Conservation (phyloP, 106 monocot genomes). For the Apostasia ramifera region DNA sequence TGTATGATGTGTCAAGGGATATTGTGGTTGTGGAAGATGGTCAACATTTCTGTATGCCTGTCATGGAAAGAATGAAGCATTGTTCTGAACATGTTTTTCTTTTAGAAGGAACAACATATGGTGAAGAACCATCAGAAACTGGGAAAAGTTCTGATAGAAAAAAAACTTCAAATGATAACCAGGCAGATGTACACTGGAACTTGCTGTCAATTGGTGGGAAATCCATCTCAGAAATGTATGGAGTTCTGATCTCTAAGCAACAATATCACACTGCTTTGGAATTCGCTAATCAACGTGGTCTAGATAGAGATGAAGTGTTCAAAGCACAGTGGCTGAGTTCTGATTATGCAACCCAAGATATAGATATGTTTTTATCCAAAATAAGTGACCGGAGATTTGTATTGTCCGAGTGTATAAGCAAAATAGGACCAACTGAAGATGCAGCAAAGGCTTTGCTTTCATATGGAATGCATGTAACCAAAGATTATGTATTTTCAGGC, state of each 20-base stretch:
- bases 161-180: constrained; percentile 1
- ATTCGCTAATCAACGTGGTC: constrained; percentile 44
- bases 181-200: constrained; percentile 42
- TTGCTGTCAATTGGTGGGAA: constrained; percentile 53
- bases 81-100: constrained; percentile 46
- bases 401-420: constrained; percentile 69
- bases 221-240: constrained; percentile 74
- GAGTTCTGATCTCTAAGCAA: constrained; percentile 42
- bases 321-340: constrained; percentile 82
- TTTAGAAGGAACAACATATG: constrained; percentile 34
- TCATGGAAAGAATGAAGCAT: constrained; percentile 46
- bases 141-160: constrained; percentile 7
- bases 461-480: constrained; percentile 68
- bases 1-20: constrained; percentile 44
- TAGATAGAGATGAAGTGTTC: constrained; percentile 75
- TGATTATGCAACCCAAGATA: constrained; percentile 36
- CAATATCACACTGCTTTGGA: constrained; percentile 58
- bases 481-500: constrained; percentile 49
- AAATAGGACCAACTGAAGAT: constrained; percentile 63
- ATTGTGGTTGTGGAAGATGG: constrained; percentile 35
- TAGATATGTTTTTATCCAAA: constrained; percentile 53
- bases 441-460: constrained; percentile 61
- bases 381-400: constrained; percentile 72
- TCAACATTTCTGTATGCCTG: constrained; percentile 25
- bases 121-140: constrained; percentile 7